Evolutionary conservation across 805 yeast genomes (phyloP).

Genomic region (Clavispora santaluciae): DNA sequence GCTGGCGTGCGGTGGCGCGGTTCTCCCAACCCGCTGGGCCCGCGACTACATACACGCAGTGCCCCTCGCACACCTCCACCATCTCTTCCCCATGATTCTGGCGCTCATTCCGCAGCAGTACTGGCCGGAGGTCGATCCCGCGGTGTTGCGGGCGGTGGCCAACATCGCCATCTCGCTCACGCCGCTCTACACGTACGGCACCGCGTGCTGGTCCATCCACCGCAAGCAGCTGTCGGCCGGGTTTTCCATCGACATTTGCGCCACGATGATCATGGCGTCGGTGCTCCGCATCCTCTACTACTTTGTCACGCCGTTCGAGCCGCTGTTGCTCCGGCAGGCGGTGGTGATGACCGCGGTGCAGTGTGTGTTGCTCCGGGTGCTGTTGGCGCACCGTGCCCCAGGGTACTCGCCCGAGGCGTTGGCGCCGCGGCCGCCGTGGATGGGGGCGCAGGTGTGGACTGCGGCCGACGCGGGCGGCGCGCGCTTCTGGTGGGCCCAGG

Average conservation of each 20-base stretch:
- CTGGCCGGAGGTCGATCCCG: slow-evolving; percentile 25
- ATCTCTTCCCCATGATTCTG: slow-evolving; percentile 8
- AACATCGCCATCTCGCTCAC: slow-evolving; percentile 71
- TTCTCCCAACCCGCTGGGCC: too few relatives aligned
- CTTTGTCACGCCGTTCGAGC: slow-evolving; percentile 74
- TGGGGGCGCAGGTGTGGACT: slow-evolving; percentile 9
- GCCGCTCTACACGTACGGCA: slow-evolving; percentile 82
- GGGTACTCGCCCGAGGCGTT: slow-evolving; percentile 31
- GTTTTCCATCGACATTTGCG: slow-evolving; percentile 88
- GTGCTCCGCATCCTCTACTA: slow-evolving; percentile 72
- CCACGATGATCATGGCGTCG: slow-evolving; percentile 80
- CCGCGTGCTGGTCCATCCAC: slow-evolving; percentile 69
- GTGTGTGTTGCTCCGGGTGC: slow-evolving; percentile 54
- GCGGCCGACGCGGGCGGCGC: slow-evolving; percentile 5
- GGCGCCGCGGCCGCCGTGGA: slow-evolving; percentile 24
- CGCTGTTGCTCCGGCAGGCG: slow-evolving; percentile 73
- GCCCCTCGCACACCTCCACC: not conserved
- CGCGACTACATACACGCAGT: not conserved
- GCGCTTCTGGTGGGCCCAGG: slow-evolving; percentile 4
- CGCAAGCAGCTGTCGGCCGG: slow-evolving; percentile 65
- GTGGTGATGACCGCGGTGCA: slow-evolving; percentile 84
- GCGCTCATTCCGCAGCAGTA: slow-evolving; percentile 17
- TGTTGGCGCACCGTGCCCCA: slow-evolving; percentile 51
- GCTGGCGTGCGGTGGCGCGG: too few relatives aligned
- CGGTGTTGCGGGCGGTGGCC: slow-evolving; percentile 46